Base-by-base conservation (phyloP, 192 early-diverging fungal species). In the Backusella tuberculispora region DNA sequence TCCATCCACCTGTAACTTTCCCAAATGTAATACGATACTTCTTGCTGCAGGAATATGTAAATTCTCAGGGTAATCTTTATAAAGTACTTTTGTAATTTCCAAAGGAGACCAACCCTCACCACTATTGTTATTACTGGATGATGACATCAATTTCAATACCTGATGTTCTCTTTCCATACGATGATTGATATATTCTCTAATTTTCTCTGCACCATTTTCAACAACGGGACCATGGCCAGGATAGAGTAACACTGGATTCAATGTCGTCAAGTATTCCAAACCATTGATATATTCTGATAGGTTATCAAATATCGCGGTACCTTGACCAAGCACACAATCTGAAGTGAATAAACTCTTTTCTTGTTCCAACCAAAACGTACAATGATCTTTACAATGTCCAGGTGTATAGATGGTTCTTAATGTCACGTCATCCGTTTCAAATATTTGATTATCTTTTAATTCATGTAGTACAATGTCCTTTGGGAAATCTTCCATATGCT, bases 301-400 rank as follows among this genome's bases (percentile, higher is more conserved):
- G 53, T 94, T 85, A 34, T 93, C 85, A 83, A 96, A 95, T 6
- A 92, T 85, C 7, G 93, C 88, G 1, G 92, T 91, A 7, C 96
- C 96, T 53, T 94, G 89, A 0, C 96, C 96, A 71, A 97, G 81
- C 0, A 96, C 84, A 73, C 89, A 90, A 77, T 97, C 96, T 0
- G 93, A 94, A 0, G 92, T 89, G 48, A 96, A 91, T 6, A 97
- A 63, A 6, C 84, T 85, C 5, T 85, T 74, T 38, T 94, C 93
- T 71, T 91, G 88, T 42, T 88, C 81, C 15, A 95, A 77, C 37
- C 80, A 86, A 73, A 96, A 90, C 13, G 88, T 84, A 63, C 90
- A 86, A 74, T 97, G 96, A 69, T 97, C 95, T 24, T 86, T 74
- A 0, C 88, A 88, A 72, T 97, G 96, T 1, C 96, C 96, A 0